Percentiles rank a stretch among this genome's conserved stretches.
phyloP scores from a whole-genome alignment of 306 rosid genomes.

The Inga leiocalycina region DNA sequence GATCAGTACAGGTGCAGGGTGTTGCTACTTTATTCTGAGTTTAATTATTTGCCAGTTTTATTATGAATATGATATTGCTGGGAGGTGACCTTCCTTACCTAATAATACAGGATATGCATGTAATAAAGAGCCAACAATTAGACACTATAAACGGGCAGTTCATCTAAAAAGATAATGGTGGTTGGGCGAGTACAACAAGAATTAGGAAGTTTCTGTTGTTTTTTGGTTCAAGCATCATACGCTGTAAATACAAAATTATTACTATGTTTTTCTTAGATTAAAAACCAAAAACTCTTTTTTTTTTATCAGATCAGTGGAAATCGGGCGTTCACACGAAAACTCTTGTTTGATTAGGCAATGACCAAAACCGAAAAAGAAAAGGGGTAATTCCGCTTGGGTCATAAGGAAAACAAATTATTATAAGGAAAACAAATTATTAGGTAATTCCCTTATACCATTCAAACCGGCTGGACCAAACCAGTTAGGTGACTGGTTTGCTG shows the following conservation, averaged over 20 bases:
- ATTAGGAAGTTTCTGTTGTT: neutral
- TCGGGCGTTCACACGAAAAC: neutral
- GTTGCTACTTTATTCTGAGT: neutral
- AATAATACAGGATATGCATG: neutral
- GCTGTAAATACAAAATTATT: neutral
- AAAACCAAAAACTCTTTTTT: neutral
- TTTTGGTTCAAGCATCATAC: neutral
- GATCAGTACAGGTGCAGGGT: neutral
- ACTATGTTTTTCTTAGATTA: neutral
- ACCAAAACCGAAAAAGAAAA: neutral
- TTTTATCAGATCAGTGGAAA: neutral
- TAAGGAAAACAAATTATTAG: no score
- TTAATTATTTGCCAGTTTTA: neutral
- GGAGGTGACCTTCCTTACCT: constrained; percentile 24
- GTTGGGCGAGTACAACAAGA: neutral
- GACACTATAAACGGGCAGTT: neutral
- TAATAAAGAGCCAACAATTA: neutral
- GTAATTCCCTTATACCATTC: no score
- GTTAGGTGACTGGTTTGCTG: no score
- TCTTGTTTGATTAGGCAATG: neutral
- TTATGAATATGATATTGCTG: neutral
- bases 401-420: no score
- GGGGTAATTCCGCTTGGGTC: no score
- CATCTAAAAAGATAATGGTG: neutral
- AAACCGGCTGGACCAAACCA: no score